A percentile compares a stretch with the other conserved stretches of the same genome.
Conservation (phyloP, 768 basidiomycete genomes). For the Strobilomyces dryophilus region DNA sequence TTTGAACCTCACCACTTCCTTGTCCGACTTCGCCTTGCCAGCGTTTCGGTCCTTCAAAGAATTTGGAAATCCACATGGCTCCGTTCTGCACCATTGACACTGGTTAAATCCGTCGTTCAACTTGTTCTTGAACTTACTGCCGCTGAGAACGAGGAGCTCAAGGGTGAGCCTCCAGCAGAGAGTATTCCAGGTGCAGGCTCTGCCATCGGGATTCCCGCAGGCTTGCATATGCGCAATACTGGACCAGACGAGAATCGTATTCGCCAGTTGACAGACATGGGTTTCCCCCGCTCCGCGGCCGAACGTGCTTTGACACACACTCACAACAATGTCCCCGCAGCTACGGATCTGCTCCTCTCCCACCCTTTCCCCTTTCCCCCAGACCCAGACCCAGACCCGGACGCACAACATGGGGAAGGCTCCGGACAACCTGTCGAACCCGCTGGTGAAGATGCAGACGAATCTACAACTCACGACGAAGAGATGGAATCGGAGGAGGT, state of each 20-base stretch:
- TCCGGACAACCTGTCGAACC: slow-evolving; percentile 28
- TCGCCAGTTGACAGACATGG: slow-evolving; percentile 90
- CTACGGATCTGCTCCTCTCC: slow-evolving; percentile 80
- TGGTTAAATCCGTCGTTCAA: slow-evolving; percentile 73
- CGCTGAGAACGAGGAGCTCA: slow-evolving; percentile 74
- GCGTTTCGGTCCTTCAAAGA: slow-evolving; percentile 60
- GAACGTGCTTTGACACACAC: slow-evolving; percentile 80
- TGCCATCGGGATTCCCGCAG: slow-evolving; percentile 29
- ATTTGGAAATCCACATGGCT: slow-evolving; percentile 90
- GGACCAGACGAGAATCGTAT: slow-evolving; percentile 76
- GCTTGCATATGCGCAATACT: slow-evolving; percentile 32
- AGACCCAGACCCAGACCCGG: slow-evolving; percentile 45
- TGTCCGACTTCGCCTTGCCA: slow-evolving; percentile 68
- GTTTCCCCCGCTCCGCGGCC: slow-evolving; percentile 86
- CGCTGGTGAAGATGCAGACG: slow-evolving; percentile 24
- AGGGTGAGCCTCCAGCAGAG: slow-evolving; percentile 41
- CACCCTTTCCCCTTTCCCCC: slow-evolving; percentile 77
- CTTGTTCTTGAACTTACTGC: slow-evolving; percentile 77
- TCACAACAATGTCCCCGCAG: slow-evolving; percentile 84
- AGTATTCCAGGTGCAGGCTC: slow-evolving; percentile 30
- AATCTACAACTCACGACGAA: slow-evolving; percentile 23
- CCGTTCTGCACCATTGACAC: slow-evolving; percentile 62
- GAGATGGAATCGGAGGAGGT: slow-evolving; percentile 25
- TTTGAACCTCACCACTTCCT: slow-evolving; percentile 88
- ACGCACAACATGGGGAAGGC: slow-evolving; percentile 16